Evolutionary conservation across 192 early-diverging fungal species (phyloP), one percentile per base, ranked within the genome.

Genomic region (Backusella westeae): DNA sequence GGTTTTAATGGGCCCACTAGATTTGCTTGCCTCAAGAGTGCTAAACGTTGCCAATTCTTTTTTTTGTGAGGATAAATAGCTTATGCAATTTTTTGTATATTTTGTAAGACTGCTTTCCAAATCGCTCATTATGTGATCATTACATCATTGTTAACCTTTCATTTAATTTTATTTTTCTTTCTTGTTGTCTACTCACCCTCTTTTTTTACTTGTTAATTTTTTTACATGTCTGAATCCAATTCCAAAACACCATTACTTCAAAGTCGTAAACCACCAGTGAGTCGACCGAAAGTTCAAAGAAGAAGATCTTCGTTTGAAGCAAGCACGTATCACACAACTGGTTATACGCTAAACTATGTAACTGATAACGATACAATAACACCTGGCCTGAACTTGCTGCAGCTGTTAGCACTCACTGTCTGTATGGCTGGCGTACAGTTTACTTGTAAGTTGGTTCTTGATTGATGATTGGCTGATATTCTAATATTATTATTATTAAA

Each of bases 351-450:
- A 10, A 53, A 19, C 8, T 69, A 42, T 56, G n/a, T 66, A 29
- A 21, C 17, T 26, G 56, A 35, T 29, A 56, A 34, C 26, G 67
- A 69, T 38, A 52, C 67, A 15, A 68, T 69, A 26, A 46, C 66
- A 26, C 69, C 75, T 53, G 75, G 75, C 3, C 41, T 83, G 8
- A 71, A 15, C 34, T 15, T 42, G 1, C 29, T 71, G 15, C 70
- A 80, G 21, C 41, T 89, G 72, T 52, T 89, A 12, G 36, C 75
- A 8, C 46, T 91, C 34, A 90, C 89, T 0, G 67, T 89, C 3
- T 90, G 86, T 68, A 85, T 92, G 84, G 85, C 88, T 15, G 91
- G 91, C 10, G 87, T 92, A 32, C 91, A 92, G 72, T 92, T 92
- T 73, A 91, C 90, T 42, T 92, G 91, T 91, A 78, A 84, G 86